Percentiles rank a stretch among this genome's conserved stretches.
phyloP scores from a whole-genome alignment of 345 rosid genomes.

The Eucalyptus urophylla region DNA sequence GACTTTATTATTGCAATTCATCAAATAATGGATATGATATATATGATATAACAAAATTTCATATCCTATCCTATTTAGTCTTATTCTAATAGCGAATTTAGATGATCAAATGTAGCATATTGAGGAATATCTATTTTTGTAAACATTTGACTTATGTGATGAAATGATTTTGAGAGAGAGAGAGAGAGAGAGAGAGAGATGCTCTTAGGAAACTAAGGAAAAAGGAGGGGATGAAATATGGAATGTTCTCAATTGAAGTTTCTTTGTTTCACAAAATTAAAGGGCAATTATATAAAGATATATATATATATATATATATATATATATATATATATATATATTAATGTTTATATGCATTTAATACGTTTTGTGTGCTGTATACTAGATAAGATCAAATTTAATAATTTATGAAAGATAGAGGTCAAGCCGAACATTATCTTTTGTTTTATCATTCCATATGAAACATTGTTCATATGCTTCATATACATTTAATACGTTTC shows the following conservation, averaged over 20 bases:
- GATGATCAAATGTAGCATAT: rapidly evolving
- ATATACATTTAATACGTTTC: too few species aligned
- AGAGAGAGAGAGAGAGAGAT: too few species aligned
- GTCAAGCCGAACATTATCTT: too few species aligned
- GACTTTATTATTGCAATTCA: rapidly evolving
- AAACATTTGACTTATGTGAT: rapidly evolving
- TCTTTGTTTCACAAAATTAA: background rate
- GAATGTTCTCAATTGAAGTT: too few species aligned
- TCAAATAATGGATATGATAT: rapidly evolving
- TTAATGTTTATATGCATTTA: background rate
- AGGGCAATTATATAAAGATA: background rate
- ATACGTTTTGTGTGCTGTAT: background rate
- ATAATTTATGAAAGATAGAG: too few species aligned
- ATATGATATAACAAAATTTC: rapidly evolving
- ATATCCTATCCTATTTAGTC: rapidly evolving
- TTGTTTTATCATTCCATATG: too few species aligned
- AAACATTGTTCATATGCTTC: too few species aligned
- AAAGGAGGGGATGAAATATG: background rate
- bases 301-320: background rate
- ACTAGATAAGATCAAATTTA: too few species aligned
- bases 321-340: background rate
- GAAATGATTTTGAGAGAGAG: too few species aligned
- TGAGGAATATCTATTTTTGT: too few species aligned
- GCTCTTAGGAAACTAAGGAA: background rate
- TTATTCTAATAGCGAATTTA: rapidly evolving